Evolutionary conservation across 176 grass and related monocot genomes (phyloP), one percentile per base, ranked within the genome.

Genomic region (Melocanna baccifera): DNA sequence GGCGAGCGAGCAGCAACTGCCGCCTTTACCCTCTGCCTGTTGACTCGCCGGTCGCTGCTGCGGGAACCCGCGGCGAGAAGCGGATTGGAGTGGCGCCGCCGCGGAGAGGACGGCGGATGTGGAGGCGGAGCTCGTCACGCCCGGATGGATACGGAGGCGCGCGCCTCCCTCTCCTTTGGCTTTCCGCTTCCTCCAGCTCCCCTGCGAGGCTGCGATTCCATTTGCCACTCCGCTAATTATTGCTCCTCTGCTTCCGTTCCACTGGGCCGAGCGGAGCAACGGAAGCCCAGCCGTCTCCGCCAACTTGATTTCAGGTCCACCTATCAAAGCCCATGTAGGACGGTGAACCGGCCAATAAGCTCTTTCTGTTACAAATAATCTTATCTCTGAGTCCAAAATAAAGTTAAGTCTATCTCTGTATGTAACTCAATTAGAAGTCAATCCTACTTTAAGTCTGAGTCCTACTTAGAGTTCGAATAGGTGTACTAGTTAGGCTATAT

Each of bases 211-310:
- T 61, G 59, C 80, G 67, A 83, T 85, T 85, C 82, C 88, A 85
- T 89, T 89, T 73, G 67, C 80, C 84, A 62, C 80, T 79, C 48
- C 18, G 67, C 84, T 53, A 78, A 83, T 83, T 63, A 20, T 20
- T 56, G 22, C 61, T 73, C 19, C 39, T 16, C 52, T 51, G 1
- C 19, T 6, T 51, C 30, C 9, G 12, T 62, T 76, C 53, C 12
- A 25, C 55, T 53, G 62, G 77, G 69, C 84, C 61, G 4, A 12
- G 6, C 3, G 55, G 22, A 58, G 9, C n/a, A 25, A 25, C 10
- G 10, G 10, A 59, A 59, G 5, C 56, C 4, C 9, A 59, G 22
- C 3, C 55, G 16, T 15, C 41, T 22, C 42, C 14, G 82, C 71
- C 88, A 34, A 51, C 3, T 7, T 4, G 4, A 34, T 34, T n/a